Evolutionary conservation across 345 rosid species (phyloP).

Genomic region (Lenwebbia sp.): DNA sequence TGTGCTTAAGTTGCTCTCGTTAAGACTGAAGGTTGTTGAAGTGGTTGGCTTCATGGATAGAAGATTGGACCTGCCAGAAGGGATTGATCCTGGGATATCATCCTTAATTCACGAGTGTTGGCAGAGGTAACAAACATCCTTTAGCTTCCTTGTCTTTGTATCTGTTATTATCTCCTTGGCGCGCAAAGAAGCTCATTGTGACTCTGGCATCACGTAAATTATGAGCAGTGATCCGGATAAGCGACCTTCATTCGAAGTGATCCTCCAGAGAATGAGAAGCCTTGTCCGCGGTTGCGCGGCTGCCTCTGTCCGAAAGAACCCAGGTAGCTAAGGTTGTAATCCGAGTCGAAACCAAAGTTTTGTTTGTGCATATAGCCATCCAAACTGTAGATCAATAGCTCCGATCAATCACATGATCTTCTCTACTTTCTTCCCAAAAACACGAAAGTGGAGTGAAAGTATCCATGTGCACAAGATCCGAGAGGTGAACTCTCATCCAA

Average conservation of each 20-base stretch:
- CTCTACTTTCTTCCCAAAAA: not conserved
- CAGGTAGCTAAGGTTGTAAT: not conserved
- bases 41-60: conserved; percentile 90
- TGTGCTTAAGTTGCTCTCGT: not conserved
- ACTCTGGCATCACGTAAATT: not conserved
- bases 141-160: not conserved
- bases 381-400: not conserved
- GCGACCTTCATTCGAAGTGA: conserved; percentile 69
- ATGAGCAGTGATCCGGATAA: conserved; percentile 46
- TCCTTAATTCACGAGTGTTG: conserved; percentile 71
- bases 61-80: conserved; percentile 72
- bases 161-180: not conserved
- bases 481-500: not conserved
- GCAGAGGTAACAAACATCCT: conserved; percentile 36
- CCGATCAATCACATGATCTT: not conserved
- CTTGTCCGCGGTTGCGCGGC: conserved; percentile 17
- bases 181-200: not conserved
- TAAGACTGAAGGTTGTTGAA: conserved; percentile 52
- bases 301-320: conserved; percentile 2
- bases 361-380: not conserved
- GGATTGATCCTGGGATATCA: conserved; percentile 46
- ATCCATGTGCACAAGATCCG: not conserved
- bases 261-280: conserved; percentile 43
- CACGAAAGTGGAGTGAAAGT: not conserved
- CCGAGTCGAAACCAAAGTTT: not conserved